Base-by-base conservation (phyloP, 805 yeast species). In the Metschnikowia anglica region DNA sequence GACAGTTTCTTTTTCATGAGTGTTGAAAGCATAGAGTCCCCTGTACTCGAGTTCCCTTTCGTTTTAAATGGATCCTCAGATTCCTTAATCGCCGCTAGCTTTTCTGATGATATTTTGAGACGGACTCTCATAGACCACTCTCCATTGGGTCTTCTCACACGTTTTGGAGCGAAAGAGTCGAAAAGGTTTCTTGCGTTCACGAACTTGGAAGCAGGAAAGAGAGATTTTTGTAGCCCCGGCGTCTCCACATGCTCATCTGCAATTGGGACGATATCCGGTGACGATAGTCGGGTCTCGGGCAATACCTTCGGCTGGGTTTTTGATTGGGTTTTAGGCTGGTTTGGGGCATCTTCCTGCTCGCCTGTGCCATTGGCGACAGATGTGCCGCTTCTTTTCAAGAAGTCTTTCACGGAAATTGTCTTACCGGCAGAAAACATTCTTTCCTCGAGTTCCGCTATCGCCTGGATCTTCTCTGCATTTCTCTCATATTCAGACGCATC, bases 1-100 rank as follows among this genome's bases (percentile, higher is more conserved):
- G 49, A 8, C 1, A 45, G 47, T 13, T 26, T 46, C 25, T 37
- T 24, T 11, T 27, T 16, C 50, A 46, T 47, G 13, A 53, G 37
- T 11, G 51, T 26, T 1, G 48, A 34, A n/a, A 41, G 24, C 41
- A 44, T 34, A 3, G 42, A 37, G 16, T 27, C 37, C 2, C 38
- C 45, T 5, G 27, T 4, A 5, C 31, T 11, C 11, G 32, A 16
- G 9, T 35, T 34, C 3, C 36, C 39, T 18, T 12, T 25, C 5
- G 30, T 27, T 23, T 12, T 26, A 9, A 23, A 12, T 3, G 38
- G 28, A 13, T 59, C 61, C 26, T 59, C 64, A 33, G 39, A 52
- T 35, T 43, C 41, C 34, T 62, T 55, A 17, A 66, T 55, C 21
- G 59, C 56, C 18, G 52, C 55, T 26, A 68, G 49, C 3, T 48